Percentiles rank a stretch among this genome's conserved stretches.
These are phyloP conservation scores for Leavenworthia alabamica DNA, from an alignment of 345 rosid species.

Conservation along the genomic window DNA sequence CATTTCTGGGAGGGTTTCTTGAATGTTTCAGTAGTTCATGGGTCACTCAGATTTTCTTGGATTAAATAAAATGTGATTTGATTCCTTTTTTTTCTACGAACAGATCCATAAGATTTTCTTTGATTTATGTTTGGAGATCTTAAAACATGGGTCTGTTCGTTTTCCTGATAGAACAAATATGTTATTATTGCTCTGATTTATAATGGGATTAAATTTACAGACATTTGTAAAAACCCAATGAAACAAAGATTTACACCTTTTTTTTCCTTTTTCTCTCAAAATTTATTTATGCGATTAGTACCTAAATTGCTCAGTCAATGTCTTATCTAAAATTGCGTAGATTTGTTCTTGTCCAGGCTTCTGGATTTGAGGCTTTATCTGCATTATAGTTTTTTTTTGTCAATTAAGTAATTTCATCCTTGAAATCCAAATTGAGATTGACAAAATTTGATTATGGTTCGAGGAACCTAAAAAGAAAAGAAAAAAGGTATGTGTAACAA, in stretches of 20 bases:
- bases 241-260: background rate
- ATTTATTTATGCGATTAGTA: background rate
- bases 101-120: background rate
- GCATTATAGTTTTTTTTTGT: background rate
- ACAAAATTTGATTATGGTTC: background rate
- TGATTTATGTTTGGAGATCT: background rate
- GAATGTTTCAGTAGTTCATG: background rate
- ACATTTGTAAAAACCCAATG: background rate
- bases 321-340: background rate
- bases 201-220: background rate
- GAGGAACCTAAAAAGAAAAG: background rate
- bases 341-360: background rate
- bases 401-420: background rate
- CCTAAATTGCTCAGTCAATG: background rate
- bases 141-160: slow-evolving; percentile 9
- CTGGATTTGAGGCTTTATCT: slow-evolving; percentile 11
- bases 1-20: background rate
- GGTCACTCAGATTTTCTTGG: slow-evolving; percentile 6
- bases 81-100: background rate
- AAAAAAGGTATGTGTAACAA: background rate
- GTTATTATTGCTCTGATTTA: background rate
- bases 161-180: slow-evolving; percentile 10
- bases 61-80: background rate
- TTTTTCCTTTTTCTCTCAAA: background rate
- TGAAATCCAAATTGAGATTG: slow-evolving; percentile 4